Evolutionary conservation across 495 filamentous ascomycete genomes (phyloP).

Genomic region (Talaromyces wortmannii): DNA sequence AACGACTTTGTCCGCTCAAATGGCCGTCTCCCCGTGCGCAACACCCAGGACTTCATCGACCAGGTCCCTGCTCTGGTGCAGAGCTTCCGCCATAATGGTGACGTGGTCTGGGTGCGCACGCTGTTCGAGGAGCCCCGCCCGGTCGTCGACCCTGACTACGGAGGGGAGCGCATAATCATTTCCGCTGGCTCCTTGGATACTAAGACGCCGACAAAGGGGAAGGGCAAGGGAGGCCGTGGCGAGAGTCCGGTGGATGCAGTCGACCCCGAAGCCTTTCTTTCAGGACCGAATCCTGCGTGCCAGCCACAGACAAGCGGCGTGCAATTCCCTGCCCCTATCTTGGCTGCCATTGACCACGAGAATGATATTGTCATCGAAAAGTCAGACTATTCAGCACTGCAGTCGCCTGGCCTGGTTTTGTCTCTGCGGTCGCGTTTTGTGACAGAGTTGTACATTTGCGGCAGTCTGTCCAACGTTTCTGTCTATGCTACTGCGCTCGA

Average conservation of each 20-base stretch:
- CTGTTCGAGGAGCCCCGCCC: conserved; percentile 58
- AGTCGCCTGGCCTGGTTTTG: conserved; percentile 61
- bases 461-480: conserved; percentile 80
- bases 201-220: conserved; percentile 10
- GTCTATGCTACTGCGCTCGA: conserved; percentile 91
- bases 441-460: conserved; percentile 88
- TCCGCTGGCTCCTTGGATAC: conserved; percentile 13
- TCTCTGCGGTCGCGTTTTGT: conserved; percentile 70
- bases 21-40: conserved; percentile 60
- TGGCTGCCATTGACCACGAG: conserved; percentile 44
- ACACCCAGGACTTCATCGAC: conserved; percentile 60
- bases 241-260: conserved; percentile 13
- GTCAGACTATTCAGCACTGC: conserved; percentile 84
- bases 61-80: conserved; percentile 58
- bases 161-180: conserved; percentile 25
- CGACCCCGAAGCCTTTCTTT: conserved; percentile 60
- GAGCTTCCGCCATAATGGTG: conserved; percentile 68
- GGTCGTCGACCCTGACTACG: conserved; percentile 36
- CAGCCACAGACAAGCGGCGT: conserved; percentile 54
- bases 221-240: conserved; percentile 1
- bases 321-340: conserved; percentile 57
- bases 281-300: conserved; percentile 44
- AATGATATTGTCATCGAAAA: conserved; percentile 70
- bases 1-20: conserved; percentile 78
- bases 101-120: conserved; percentile 84